Base-by-base conservation (phyloP, 768 basidiomycete genomes). In the Pulveroboletus sp. region DNA sequence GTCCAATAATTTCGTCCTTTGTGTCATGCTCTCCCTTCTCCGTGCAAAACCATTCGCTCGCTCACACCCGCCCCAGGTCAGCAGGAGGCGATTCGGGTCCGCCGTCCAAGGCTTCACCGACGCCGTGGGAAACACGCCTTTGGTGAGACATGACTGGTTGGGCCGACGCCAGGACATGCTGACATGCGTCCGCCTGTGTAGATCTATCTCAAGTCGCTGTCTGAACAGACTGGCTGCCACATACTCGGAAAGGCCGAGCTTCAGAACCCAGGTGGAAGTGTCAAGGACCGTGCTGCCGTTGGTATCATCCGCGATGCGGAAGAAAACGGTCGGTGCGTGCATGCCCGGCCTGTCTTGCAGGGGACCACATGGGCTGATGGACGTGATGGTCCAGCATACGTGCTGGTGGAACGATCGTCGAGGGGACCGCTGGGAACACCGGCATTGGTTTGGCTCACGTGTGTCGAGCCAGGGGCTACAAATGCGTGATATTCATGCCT, bases 401-500 rank as follows among this genome's bases (percentile, higher is more conserved):
- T 62, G 82, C 91, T 2, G 95, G 94, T n/a, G 95, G 95, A 2
- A 97, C 93, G 2, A 85, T 99, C 50, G 93, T 99, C 5, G 95
- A 99, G 69, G 95, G 95, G 3, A 99, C 95, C 3, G 95, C 95
- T 35, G 95, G 95, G 14, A 99, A 99, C 73, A 99, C 95, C 8
- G 95, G 94, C 36, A 96, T 96, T 49, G 94, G 94, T 32, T 77
- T 97, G 30, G 93, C 92, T 6, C 93, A 94, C 62, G 94, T 98
- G 47, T 97, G 96, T 70, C 75, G 96, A 56, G 81, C 91, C 7
- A 82, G 76, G 59, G 94, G 96, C 3, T 98, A 99, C 76, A 89
- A 85, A 66, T 98, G 96, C 68, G 95, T 99, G 9, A 99, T 99
- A 63, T 99, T 90, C 79, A 98, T 99, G 95, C 95, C 95, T 28